phyloP scores from a whole-genome alignment of 2,329 filamentous ascomycete species.

The Zymoseptoria passerinii region DNA sequence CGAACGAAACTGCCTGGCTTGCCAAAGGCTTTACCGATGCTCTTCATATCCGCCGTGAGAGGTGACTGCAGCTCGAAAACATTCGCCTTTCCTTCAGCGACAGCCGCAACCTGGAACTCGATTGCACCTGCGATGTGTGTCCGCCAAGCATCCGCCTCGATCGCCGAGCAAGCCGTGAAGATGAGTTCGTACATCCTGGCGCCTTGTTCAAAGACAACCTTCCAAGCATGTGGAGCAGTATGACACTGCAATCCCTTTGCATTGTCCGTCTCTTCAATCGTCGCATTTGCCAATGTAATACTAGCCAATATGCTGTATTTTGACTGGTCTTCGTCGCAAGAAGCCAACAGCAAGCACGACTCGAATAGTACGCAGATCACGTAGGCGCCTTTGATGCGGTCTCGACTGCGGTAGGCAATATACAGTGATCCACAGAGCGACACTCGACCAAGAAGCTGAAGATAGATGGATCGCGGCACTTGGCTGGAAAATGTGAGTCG shows the following conservation, averaged over 20 bases:
- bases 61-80: slow-evolving; percentile 50
- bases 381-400: slow-evolving; percentile 65
- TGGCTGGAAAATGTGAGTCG: slow-evolving; percentile 62
- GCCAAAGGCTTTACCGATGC: slow-evolving; percentile 66
- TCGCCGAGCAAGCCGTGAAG: slow-evolving; percentile 73
- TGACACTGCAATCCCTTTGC: slow-evolving; percentile 77
- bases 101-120: slow-evolving; percentile 43
- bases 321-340: slow-evolving; percentile 53
- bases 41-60: slow-evolving; percentile 62
- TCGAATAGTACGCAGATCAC: slow-evolving; percentile 80
- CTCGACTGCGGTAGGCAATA: slow-evolving; percentile 67
- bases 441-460: slow-evolving; percentile 68
- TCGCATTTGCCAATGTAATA: slow-evolving; percentile 58
- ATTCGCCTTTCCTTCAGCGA: slow-evolving; percentile 41
- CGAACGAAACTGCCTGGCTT: slow-evolving; percentile 58
- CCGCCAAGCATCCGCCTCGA: slow-evolving; percentile 76
- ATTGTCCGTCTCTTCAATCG: slow-evolving; percentile 65
- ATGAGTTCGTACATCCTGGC: slow-evolving; percentile 75
- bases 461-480: slow-evolving; percentile 52
- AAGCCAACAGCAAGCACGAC: slow-evolving; percentile 68
- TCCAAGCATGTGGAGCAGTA: slow-evolving; percentile 83
- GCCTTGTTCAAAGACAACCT: slow-evolving; percentile 71
- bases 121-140: slow-evolving; percentile 52
- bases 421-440: slow-evolving; percentile 75
- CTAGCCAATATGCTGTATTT: slow-evolving; percentile 68